Percentiles rank a stretch among this genome's conserved stretches.
These are phyloP conservation scores for Lepraria neglecta DNA, from an alignment of 495 filamentous ascomycete species.

Conservation along the genomic window DNA sequence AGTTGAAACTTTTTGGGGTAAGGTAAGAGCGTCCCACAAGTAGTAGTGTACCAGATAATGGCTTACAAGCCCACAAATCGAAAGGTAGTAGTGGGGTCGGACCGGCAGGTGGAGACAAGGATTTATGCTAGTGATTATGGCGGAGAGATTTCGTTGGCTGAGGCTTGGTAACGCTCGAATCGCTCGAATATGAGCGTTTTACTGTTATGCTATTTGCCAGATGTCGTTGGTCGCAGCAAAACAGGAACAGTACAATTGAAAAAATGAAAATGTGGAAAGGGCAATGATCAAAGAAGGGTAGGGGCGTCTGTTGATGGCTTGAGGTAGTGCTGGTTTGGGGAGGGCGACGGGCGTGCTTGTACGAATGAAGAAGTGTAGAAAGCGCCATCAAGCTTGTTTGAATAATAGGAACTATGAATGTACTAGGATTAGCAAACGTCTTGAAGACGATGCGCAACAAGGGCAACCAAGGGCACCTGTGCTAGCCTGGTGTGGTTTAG, in stretches of 20 bases:
- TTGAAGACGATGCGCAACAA: slow-evolving; percentile 7
- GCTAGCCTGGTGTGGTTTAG: background rate
- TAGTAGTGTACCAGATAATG: slow-evolving; percentile 6
- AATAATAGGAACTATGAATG: slow-evolving; percentile 2
- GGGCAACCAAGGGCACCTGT: background rate
- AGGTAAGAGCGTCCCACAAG: background rate
- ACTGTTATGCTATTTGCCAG: background rate
- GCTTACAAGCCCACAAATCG: slow-evolving; percentile 7
- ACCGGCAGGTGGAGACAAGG: slow-evolving; percentile 5
- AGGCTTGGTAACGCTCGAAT: slow-evolving; percentile 16
- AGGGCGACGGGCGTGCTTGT: background rate
- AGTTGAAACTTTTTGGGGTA: slow-evolving; percentile 6
- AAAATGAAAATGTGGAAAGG: slow-evolving; percentile 3
- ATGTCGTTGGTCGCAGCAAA: background rate
- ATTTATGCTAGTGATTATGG: slow-evolving; percentile 9
- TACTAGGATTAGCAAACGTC: slow-evolving; percentile 7
- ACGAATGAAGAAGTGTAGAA: slow-evolving; percentile 5
- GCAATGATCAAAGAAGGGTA: slow-evolving; percentile 9
- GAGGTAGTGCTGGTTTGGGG: slow-evolving; percentile 18
- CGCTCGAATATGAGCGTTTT: slow-evolving; percentile 17
- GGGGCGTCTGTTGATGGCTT: slow-evolving; percentile 16
- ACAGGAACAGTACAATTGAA: background rate
- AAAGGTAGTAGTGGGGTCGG: slow-evolving; percentile 1
- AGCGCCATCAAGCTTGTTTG: slow-evolving; percentile 9
- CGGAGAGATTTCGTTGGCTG: slow-evolving; percentile 6